A percentile compares a stretch with the other conserved stretches of the same genome.
Evolutionary conservation across 2,329 filamentous ascomycete genomes (phyloP).

Genomic region (Penicillium glabrum): DNA sequence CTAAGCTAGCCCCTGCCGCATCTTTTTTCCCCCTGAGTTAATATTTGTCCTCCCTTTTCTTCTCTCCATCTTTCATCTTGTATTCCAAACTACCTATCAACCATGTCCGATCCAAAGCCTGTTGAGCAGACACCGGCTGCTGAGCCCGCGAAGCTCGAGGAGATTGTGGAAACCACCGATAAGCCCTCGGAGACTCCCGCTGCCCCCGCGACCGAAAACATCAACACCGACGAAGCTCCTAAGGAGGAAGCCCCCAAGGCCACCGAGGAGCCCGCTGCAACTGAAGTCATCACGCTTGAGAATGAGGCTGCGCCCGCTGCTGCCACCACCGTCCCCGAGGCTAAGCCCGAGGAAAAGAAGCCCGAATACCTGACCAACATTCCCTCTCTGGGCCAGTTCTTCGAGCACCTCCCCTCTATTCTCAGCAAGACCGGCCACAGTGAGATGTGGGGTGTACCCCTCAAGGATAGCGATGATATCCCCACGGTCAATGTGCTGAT

Average conservation of each 20-base stretch:
- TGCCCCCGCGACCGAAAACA: constrained; percentile 5
- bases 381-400: constrained; percentile 55
- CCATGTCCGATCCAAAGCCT: constrained; percentile 23
- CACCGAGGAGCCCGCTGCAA: constrained; percentile 2
- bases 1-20: constrained; percentile 10
- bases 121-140: constrained; percentile 16
- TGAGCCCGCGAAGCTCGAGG: constrained; percentile 16
- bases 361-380: constrained; percentile 40
- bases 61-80: neutral
- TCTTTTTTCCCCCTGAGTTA: constrained; percentile 4
- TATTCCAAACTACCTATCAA: neutral
- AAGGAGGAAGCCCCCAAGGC: constrained; percentile 1
- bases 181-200: constrained; percentile 10
- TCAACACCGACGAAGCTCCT: neutral
- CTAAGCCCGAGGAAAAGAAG: constrained; percentile 20
- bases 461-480: constrained; percentile 58
- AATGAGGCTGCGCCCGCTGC: constrained; percentile 4
- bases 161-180: constrained; percentile 11
- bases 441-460: constrained; percentile 85
- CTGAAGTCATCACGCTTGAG: constrained; percentile 1
- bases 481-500: constrained; percentile 83
- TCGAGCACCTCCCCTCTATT: constrained; percentile 59
- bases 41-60: constrained; percentile 1
- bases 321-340: constrained; percentile 12
- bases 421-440: constrained; percentile 59